These are phyloP conservation scores for Cladobotryum mycophilum DNA, from an alignment of 2,329 filamentous ascomycete species.

Conservation along the genomic window DNA sequence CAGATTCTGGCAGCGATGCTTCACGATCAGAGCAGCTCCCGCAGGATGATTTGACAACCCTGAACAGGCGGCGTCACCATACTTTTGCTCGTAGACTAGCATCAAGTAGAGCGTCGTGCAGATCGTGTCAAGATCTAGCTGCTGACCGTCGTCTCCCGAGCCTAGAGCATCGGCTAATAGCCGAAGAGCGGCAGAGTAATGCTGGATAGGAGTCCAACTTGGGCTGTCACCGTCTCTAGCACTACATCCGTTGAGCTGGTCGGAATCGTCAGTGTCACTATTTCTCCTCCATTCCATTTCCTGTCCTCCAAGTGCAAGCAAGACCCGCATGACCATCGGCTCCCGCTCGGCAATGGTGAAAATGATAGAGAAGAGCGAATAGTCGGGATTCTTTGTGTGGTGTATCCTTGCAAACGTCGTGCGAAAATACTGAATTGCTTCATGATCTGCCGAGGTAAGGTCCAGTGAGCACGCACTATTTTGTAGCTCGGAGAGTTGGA, in stretches of 20 bases:
- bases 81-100: constrained; percentile 33
- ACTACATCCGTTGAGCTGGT: neutral
- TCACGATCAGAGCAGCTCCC: constrained; percentile 25
- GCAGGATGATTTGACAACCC: constrained; percentile 27
- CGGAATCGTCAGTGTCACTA: neutral
- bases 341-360: constrained; percentile 26
- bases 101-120: constrained; percentile 29
- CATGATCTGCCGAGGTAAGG: constrained; percentile 25
- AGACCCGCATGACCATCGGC: constrained; percentile 31
- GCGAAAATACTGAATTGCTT: constrained; percentile 31
- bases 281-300: constrained; percentile 24
- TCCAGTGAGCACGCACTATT: constrained; percentile 18
- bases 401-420: constrained; percentile 28
- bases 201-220: constrained; percentile 17
- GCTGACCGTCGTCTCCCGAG: constrained; percentile 11
- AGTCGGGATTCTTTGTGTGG: constrained; percentile 32
- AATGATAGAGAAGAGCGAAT: constrained; percentile 29
- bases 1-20: constrained; percentile 19
- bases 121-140: constrained; percentile 25
- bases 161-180: constrained; percentile 25
- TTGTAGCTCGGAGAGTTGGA: constrained; percentile 12
- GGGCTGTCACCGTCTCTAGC: constrained; percentile 6
- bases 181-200: constrained; percentile 27
- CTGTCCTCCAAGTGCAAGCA: constrained; percentile 26
- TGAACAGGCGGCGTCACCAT: constrained; percentile 26